These are phyloP conservation scores for Platanthera guangdongensis DNA, from an alignment of 106 monocot species.

Conservation along the genomic window DNA sequence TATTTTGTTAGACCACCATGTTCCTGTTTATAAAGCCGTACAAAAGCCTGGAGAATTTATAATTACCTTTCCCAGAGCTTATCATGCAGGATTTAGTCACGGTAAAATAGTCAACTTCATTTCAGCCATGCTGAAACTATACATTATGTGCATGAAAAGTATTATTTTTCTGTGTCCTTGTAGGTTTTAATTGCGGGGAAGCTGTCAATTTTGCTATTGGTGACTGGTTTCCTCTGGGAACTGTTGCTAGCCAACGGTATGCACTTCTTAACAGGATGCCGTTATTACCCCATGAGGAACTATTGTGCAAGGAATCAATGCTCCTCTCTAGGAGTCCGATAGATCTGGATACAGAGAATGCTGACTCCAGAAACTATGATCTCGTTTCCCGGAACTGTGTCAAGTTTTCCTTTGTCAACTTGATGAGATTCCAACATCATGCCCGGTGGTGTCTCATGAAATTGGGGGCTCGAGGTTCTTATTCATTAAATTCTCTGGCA, in stretches of 20 bases:
- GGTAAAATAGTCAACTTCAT: constrained; percentile 24
- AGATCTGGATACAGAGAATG: constrained; percentile 4
- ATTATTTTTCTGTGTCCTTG: not conserved
- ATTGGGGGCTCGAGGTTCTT: constrained; percentile 19
- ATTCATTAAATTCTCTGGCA: constrained; percentile 17
- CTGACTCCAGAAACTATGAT: constrained; percentile 22
- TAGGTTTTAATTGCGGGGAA: constrained; percentile 98
- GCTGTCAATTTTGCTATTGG: constrained; percentile 96
- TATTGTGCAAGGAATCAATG: constrained; percentile 83
- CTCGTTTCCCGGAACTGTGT: constrained; percentile 21
- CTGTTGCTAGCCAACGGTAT: constrained; percentile 65
- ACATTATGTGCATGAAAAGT: too few relatives aligned
- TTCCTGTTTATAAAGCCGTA: constrained; percentile 91
- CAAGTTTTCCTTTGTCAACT: constrained; percentile 47
- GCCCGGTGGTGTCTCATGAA: constrained; percentile 40
- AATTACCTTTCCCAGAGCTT: constrained; percentile 88
- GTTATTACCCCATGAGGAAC: constrained; percentile 77
- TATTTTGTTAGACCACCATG: constrained; percentile 64
- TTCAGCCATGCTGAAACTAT: not conserved
- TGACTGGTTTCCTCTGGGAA: constrained; percentile 87
- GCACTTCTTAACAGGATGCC: constrained; percentile 69
- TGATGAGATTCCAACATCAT: constrained; percentile 54
- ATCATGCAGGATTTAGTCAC: constrained; percentile 97
- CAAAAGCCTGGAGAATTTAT: constrained; percentile 92
- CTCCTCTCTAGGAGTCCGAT: constrained; percentile 29